Conservation (phyloP, 306 rosid species). For the Ochetophila trinervis region DNA sequence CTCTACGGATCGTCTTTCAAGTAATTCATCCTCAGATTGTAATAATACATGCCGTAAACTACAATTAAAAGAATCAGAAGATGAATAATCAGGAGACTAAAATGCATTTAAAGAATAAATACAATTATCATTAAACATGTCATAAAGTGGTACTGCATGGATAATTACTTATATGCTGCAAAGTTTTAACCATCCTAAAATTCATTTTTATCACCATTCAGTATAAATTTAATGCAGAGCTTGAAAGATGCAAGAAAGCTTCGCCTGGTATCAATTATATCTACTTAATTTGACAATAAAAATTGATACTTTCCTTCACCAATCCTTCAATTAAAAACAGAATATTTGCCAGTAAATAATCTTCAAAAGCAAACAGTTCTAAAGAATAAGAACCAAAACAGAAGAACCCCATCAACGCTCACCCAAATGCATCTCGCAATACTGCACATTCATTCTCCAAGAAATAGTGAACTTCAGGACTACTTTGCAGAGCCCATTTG, state of each 20-base stretch:
- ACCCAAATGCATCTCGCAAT: conserved; percentile 40
- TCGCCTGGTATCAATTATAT: too few relatives aligned
- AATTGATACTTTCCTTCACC: too few relatives aligned
- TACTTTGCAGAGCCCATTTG: conserved; percentile 23
- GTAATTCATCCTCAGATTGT: conserved; percentile 36
- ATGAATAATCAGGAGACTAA: neutral
- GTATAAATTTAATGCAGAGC: too few relatives aligned
- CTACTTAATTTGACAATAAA: too few relatives aligned
- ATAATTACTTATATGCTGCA: neutral
- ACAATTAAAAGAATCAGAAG: neutral
- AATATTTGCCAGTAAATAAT: too few relatives aligned
- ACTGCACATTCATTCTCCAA: conserved; percentile 33
- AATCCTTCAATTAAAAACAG: too few relatives aligned
- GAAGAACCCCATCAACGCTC: conserved; percentile 2
- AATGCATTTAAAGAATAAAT: neutral
- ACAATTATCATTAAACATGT: neutral
- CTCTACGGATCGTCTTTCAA: conserved; percentile 25
- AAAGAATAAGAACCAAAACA: neutral
- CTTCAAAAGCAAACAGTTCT: neutral
- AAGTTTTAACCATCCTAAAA: neutral
- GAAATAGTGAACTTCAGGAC: conserved; percentile 30
- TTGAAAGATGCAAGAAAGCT: too few relatives aligned
- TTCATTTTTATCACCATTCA: too few relatives aligned
- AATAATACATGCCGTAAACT: conserved; percentile 34
- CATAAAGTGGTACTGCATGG: neutral